Evolutionary conservation across 2,329 filamentous ascomycete genomes (phyloP).

Genomic region (Berkeleyomyces basicola): DNA sequence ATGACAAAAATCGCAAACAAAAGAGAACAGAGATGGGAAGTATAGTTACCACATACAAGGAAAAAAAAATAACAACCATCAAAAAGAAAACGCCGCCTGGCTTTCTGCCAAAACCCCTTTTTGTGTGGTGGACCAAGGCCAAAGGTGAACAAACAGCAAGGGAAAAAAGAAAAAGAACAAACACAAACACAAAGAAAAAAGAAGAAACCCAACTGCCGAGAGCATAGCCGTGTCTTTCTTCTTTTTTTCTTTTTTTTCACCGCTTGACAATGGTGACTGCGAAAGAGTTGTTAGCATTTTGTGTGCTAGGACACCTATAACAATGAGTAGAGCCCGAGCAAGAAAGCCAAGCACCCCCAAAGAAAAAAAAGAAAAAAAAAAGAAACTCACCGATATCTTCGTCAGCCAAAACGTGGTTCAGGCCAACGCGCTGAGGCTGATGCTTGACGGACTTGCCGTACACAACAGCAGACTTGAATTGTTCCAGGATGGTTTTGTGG

Average conservation of each 20-base stretch:
- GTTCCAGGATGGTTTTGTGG: constrained; percentile 86
- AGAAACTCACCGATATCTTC: constrained; percentile 68
- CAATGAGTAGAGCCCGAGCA: not conserved
- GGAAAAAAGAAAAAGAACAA: not conserved
- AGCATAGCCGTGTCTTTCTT: not conserved
- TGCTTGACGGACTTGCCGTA: constrained; percentile 98
- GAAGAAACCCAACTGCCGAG: not conserved
- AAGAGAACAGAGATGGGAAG: not conserved
- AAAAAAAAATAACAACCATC: not conserved
- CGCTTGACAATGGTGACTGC: constrained; percentile 13
- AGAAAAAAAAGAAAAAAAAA: not conserved
- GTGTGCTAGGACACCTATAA: not conserved
- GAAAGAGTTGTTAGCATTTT: not conserved
- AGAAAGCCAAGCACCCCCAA: not conserved
- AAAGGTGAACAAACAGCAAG: too few species aligned
- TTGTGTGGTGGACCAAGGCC: not conserved
- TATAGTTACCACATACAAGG: not conserved
- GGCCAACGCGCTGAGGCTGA: constrained; percentile 87
- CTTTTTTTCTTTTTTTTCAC: constrained; percentile 1
- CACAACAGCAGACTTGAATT: constrained; percentile 89
- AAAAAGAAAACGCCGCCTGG: constrained; percentile 5
- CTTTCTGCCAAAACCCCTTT: not conserved
- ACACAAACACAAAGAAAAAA: constrained; percentile 1
- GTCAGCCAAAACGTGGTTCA: constrained; percentile 80
- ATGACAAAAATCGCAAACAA: not conserved